These are phyloP conservation scores for Aspergillus transmontanensis DNA, from an alignment of 2,329 filamentous ascomycete genomes.

Conservation along the genomic window DNA sequence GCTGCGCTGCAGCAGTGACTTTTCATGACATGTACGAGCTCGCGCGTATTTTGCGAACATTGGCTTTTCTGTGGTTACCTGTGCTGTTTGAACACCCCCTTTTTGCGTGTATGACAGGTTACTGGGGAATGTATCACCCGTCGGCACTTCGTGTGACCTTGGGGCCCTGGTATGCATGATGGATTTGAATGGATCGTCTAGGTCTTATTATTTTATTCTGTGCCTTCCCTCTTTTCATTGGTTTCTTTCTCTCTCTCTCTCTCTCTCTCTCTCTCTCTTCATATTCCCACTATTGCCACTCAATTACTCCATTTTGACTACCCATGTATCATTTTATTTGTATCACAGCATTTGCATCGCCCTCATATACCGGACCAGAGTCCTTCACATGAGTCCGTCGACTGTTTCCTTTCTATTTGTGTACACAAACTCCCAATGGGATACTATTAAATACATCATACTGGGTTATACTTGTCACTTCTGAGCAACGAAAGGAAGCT, in stretches of 20 bases:
- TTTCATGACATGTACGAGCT: constrained; percentile 42
- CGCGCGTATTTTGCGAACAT: constrained; percentile 37
- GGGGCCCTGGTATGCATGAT: constrained; percentile 14
- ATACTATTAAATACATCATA: constrained; percentile 11
- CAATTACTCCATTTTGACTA: constrained; percentile 8
- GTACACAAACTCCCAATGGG: constrained; percentile 11
- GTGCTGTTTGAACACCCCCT: constrained; percentile 23
- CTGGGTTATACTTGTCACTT: not conserved
- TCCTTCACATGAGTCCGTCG: constrained; percentile 7
- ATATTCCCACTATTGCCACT: constrained; percentile 6
- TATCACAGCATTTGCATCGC: constrained; percentile 9
- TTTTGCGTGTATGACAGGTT: constrained; percentile 26
- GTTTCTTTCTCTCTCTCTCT: not conserved
- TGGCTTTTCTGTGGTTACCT: constrained; percentile 28
- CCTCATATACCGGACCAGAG: constrained; percentile 12
- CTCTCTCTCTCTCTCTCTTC: not conserved
- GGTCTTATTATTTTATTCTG: not conserved
- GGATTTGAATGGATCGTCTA: constrained; percentile 11
- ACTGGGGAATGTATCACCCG: constrained; percentile 16
- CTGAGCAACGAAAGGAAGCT: not conserved
- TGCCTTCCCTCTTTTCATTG: constrained; percentile 4
- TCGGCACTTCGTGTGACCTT: constrained; percentile 9
- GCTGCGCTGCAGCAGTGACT: constrained; percentile 24
- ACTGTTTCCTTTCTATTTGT: constrained; percentile 5
- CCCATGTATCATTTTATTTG: constrained; percentile 10